Evolutionary conservation across 768 basidiomycete species (phyloP).

Genomic region (Mycena epipterygia): DNA sequence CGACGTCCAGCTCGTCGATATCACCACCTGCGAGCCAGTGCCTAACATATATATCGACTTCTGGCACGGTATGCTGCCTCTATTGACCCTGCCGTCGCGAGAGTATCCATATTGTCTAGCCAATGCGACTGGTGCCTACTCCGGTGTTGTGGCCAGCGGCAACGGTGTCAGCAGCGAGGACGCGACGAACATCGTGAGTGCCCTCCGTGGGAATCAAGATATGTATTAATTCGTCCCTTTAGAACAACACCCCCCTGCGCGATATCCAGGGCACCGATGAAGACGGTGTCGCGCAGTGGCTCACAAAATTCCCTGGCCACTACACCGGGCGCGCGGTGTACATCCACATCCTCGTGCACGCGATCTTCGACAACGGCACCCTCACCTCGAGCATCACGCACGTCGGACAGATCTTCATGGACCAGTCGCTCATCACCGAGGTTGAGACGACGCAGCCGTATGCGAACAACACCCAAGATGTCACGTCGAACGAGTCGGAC

Average conservation of each 20-base stretch:
- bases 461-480: constrained; percentile 22
- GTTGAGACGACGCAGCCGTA: constrained; percentile 31
- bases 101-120: background rate
- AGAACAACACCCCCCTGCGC: constrained; percentile 32
- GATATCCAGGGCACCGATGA: constrained; percentile 31
- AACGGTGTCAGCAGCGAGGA: constrained; percentile 25
- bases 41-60: constrained; percentile 33
- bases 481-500: constrained; percentile 33
- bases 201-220: background rate
- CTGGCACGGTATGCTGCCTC: constrained; percentile 28
- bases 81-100: background rate
- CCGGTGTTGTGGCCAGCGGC: constrained; percentile 30
- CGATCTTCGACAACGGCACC: constrained; percentile 30
- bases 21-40: constrained; percentile 34
- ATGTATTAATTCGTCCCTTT: background rate
- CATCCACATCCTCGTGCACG: constrained; percentile 36
- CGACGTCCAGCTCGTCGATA: constrained; percentile 34
- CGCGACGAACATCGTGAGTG: constrained; percentile 13
- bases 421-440: constrained; percentile 28
- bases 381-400: constrained; percentile 22
- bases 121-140: constrained; percentile 35
- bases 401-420: constrained; percentile 38
- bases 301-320: constrained; percentile 34
- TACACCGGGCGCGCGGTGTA: constrained; percentile 34
- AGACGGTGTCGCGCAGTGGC: constrained; percentile 35